Base-by-base conservation (phyloP, 371 early-diverging fungal genomes). In the Lichtheimia hyalospora region DNA sequence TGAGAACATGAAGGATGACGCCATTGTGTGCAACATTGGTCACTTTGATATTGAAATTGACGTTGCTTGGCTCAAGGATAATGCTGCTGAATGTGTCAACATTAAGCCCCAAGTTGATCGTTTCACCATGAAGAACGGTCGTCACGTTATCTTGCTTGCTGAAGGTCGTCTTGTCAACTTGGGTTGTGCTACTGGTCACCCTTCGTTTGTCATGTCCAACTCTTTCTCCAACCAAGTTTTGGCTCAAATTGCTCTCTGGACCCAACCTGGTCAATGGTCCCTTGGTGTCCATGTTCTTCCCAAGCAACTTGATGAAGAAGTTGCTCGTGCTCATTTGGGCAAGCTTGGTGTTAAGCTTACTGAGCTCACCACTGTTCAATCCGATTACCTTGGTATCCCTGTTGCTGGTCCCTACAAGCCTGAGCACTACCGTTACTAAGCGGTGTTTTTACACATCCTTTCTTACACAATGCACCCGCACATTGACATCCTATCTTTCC, bases 41-140 rank as follows among this genome's bases (percentile, higher is more conserved):
- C 99, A 99, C 87, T 99, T 98, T 69, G 98, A 99, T 84, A 87
- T 96, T 71, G 99, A 99, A 84, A 93, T 99, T 67, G 99, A 99
- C 80, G 98, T 96, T 58, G 96, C 96, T 55, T 99, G 99, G 99
- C 84, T 99, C 73, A 97, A 96, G 90, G 85, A 85, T 68, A 97
- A 98, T 87, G 93, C 97, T 68, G 83, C 70, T 62, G 77, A 82
- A 66, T 81, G 82, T 70, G 89, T 89, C 73, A 94, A 96, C 92
- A 93, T 99, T 84, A 98, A 98, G 90, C 93, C 97, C 74, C 97
- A 97, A 82, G 99, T 98, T 58, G 98, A 98, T 83, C 94, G 99
- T 74, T 98, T 86, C 92, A 86, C 86, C 73, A 83, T 98, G 84
- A 83, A 93, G 82, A 91, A 77, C 71, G 98, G 97, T 70, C 86